Percentiles rank a stretch among this genome's conserved stretches.
phyloP scores from a whole-genome alignment of 371 early-diverging fungal genomes.

The Mucor piriformis region DNA sequence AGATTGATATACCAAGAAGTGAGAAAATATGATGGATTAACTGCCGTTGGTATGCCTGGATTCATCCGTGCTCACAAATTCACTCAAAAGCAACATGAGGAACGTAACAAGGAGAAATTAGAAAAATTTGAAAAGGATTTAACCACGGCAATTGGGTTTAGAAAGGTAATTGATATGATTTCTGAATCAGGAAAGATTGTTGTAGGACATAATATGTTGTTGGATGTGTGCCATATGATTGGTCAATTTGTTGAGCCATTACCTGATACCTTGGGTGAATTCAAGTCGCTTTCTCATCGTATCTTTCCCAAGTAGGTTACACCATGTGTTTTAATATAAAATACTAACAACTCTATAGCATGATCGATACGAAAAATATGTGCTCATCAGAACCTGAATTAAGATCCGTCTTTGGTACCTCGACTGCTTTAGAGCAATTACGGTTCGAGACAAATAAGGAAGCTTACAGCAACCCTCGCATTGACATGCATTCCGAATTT shows the following conservation, averaged over 20 bases:
- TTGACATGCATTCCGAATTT: conserved; percentile 49
- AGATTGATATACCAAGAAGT: conserved; percentile 74
- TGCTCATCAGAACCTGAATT: conserved; percentile 59
- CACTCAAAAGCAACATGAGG: conserved; percentile 43
- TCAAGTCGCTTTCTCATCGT: conserved; percentile 54
- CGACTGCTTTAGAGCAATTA: conserved; percentile 40
- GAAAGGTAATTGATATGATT: conserved; percentile 78
- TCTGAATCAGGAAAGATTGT: conserved; percentile 69
- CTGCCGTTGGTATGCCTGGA: conserved; percentile 50
- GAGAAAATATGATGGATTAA: conserved; percentile 48
- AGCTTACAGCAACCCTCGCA: conserved; percentile 53
- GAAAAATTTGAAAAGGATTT: conserved; percentile 55
- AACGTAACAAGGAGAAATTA: conserved; percentile 32
- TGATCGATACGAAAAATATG: conserved; percentile 85
- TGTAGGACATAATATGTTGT: conserved; percentile 84
- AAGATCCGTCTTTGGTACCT: conserved; percentile 34
- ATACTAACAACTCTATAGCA: conserved; percentile 48
- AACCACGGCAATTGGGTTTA: conserved; percentile 71
- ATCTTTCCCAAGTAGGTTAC: conserved; percentile 60
- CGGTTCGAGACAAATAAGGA: conserved; percentile 43
- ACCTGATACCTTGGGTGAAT: conserved; percentile 66
- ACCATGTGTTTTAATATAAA: no score
- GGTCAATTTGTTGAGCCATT: conserved; percentile 72
- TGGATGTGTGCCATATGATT: conserved; percentile 78
- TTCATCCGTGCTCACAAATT: conserved; percentile 45